Evolutionary conservation across 2,329 filamentous ascomycete genomes (phyloP).

Genomic region (Xylaria sp.): DNA sequence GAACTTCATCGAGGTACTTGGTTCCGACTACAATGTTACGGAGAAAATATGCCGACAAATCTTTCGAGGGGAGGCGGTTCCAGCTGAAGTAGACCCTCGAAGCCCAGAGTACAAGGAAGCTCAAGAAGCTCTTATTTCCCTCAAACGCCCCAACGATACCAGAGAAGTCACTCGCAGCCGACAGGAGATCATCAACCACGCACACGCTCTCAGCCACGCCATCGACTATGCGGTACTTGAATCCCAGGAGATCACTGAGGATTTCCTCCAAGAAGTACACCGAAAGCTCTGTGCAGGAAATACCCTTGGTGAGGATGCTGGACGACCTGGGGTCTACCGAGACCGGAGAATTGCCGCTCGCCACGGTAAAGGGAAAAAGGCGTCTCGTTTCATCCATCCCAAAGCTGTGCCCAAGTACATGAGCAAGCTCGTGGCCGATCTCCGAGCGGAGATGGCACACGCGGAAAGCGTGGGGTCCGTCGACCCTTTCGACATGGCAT

Average conservation of each 20-base stretch:
- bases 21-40: conserved; percentile 18
- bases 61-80: conserved; percentile 11
- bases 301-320: conserved; percentile 41
- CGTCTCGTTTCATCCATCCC: conserved; percentile 25
- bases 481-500: conserved; percentile 32
- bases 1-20: conserved; percentile 23
- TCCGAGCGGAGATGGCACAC: conserved; percentile 27
- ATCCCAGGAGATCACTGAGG: conserved; percentile 11
- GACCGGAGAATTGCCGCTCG: conserved; percentile 21
- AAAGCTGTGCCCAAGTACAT: conserved; percentile 32
- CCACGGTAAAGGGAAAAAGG: conserved; percentile 12
- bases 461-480: conserved; percentile 7
- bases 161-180: conserved; percentile 11
- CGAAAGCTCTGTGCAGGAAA: conserved; percentile 8
- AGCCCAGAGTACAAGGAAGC: conserved; percentile 14
- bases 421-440: conserved; percentile 21
- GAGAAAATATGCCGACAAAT: conserved; percentile 12
- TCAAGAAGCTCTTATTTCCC: conserved; percentile 5
- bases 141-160: not conserved
- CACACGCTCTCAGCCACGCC: conserved; percentile 17
- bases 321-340: conserved; percentile 36
- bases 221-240: conserved; percentile 16
- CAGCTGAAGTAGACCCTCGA: conserved; percentile 3
- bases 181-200: conserved; percentile 26
- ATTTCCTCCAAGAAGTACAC: conserved; percentile 17